Conservation (phyloP, 2,329 filamentous ascomycete genomes). For the Metarhizium anisopliae region DNA sequence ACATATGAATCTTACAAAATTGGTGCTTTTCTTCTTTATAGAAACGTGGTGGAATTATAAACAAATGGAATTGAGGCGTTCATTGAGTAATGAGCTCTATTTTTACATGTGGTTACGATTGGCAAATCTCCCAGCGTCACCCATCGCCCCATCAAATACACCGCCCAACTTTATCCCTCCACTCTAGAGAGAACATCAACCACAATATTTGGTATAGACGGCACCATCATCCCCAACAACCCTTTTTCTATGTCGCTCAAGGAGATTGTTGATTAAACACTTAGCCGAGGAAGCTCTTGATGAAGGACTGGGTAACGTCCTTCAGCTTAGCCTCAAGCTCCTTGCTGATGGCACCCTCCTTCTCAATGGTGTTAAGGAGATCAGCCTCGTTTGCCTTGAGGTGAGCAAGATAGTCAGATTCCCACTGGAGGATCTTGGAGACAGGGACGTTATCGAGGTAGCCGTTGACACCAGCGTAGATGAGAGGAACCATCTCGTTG, state of each 20-base stretch:
- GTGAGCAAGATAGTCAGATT: conserved; percentile 88
- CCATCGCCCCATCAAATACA: conserved; percentile 38
- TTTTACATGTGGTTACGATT: conserved; percentile 52
- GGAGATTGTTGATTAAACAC: conserved; percentile 19
- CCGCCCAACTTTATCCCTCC: conserved; percentile 34
- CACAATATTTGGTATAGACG: conserved; percentile 39
- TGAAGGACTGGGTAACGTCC: conserved; percentile 71
- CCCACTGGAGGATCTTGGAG: conserved; percentile 84
- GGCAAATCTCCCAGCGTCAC: conserved; percentile 34
- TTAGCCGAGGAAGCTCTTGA: conserved; percentile 79
- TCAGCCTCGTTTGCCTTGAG: conserved; percentile 85
- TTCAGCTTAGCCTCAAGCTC: conserved; percentile 77
- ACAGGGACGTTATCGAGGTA: conserved; percentile 84
- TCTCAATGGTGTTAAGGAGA: conserved; percentile 77
- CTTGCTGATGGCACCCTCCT: conserved; percentile 94
- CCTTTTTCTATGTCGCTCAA: conserved; percentile 21
- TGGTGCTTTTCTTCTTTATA: neutral
- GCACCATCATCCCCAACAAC: conserved; percentile 30
- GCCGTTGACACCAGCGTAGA: conserved; percentile 99
- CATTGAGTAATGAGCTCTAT: conserved; percentile 52
- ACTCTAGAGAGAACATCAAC: conserved; percentile 36
- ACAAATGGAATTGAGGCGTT: conserved; percentile 54
- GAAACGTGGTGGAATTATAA: conserved; percentile 16
- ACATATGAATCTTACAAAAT: neutral
- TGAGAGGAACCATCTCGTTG: conserved; percentile 99